Conservation (phyloP, 2,329 filamentous ascomycete genomes). For the Colletotrichum coccodes region DNA sequence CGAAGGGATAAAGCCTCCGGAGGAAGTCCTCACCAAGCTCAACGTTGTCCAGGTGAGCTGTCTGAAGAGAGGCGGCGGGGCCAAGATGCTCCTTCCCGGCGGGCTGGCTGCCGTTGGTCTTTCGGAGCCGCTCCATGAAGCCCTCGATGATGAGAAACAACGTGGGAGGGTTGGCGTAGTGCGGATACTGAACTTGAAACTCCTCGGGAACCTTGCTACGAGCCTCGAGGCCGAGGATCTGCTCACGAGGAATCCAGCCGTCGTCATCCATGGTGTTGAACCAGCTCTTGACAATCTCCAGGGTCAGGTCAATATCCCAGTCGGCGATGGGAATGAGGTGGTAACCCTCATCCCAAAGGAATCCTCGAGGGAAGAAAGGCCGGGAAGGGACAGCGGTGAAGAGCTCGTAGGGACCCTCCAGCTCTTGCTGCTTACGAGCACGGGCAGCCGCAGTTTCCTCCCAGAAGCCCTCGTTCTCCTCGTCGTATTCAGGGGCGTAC, state of each 20-base stretch:
- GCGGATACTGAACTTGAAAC: conserved; percentile 95
- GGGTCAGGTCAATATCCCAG: conserved; percentile 90
- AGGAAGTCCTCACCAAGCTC: conserved; percentile 78
- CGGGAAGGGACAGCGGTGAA: conserved; percentile 93
- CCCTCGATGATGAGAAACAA: conserved; percentile 89
- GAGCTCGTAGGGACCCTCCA: conserved; percentile 87
- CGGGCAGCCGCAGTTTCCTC: conserved; percentile 87
- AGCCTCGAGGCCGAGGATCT: conserved; percentile 91
- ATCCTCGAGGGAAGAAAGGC: conserved; percentile 95
- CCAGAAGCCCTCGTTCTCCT: conserved; percentile 96
- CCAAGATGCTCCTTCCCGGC: conserved; percentile 55
- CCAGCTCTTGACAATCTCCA: conserved; percentile 94
- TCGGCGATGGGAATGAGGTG: conserved; percentile 91
- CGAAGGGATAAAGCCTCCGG: conserved; percentile 81
- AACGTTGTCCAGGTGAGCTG: conserved; percentile 73
- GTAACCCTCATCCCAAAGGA: conserved; percentile 98
- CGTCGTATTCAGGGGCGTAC: conserved; percentile 91
- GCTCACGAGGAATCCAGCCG: conserved; percentile 96
- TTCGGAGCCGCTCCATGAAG: conserved; percentile 82
- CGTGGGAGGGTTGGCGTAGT: conserved; percentile 97
- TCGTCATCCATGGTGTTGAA: conserved; percentile 96
- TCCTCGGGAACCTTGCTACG: conserved; percentile 93
- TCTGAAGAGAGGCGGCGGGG: conserved; percentile 61
- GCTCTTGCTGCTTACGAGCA: conserved; percentile 71
- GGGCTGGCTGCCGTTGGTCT: conserved; percentile 58